Evolutionary conservation across 2,329 filamentous ascomycete genomes (phyloP).

Genomic region (Xylariaceae sp.): DNA sequence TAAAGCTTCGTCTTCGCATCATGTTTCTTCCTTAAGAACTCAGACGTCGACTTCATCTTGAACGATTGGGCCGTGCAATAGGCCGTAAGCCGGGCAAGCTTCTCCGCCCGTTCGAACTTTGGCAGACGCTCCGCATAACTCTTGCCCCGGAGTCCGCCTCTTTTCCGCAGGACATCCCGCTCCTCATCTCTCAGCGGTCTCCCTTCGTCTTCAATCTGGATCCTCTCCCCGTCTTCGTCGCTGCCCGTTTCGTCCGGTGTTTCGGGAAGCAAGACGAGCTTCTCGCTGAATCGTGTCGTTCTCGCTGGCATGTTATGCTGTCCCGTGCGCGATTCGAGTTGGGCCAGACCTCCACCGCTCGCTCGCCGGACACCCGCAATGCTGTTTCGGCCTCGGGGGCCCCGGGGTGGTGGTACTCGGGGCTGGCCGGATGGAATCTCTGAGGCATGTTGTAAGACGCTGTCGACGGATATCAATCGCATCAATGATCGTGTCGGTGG

Average conservation of each 20-base stretch:
- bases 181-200: constrained; percentile 64
- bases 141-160: constrained; percentile 64
- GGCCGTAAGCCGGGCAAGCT: constrained; percentile 83
- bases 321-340: constrained; percentile 42
- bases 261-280: constrained; percentile 90
- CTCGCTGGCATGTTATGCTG: constrained; percentile 67
- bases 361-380: constrained; percentile 41
- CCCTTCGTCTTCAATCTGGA: constrained; percentile 46
- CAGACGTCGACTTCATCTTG: constrained; percentile 80
- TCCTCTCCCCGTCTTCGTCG: constrained; percentile 48
- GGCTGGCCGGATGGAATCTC: constrained; percentile 94
- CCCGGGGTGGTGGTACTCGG: constrained; percentile 58
- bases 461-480: constrained; percentile 85
- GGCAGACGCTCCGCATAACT: constrained; percentile 91
- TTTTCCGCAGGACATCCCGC: constrained; percentile 56
- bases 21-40: constrained; percentile 83
- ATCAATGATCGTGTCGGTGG: constrained; percentile 40
- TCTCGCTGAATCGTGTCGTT: constrained; percentile 92
- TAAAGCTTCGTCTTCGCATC: constrained; percentile 92
- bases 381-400: constrained; percentile 41
- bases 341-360: constrained; percentile 42
- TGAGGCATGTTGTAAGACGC: constrained; percentile 86
- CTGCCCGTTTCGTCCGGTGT: constrained; percentile 57
- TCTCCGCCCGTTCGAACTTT: constrained; percentile 80
- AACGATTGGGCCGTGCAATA: constrained; percentile 95